Evolutionary conservation across 352 stramenopile genomes (phyloP), one percentile per base, ranked within the genome.

Genomic region (Phytophthora lateralis): DNA sequence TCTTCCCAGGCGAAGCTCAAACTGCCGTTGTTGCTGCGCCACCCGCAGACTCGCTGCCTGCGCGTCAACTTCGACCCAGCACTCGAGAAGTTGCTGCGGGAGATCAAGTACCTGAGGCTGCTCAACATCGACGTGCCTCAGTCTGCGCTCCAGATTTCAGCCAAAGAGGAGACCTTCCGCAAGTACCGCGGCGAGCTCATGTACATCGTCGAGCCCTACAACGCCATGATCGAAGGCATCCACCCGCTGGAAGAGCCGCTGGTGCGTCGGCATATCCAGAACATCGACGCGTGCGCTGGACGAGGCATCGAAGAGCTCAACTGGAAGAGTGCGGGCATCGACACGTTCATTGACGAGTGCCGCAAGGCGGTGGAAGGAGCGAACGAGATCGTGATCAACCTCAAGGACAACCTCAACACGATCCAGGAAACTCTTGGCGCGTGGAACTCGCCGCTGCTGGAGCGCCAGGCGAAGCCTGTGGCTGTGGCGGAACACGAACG

Each of bases 151-250:
- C 85, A 97, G 65, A 99, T 99, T 62, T 98, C 97, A 24, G 75
- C 95, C 14, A 96, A 97, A 58, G 93, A 96, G 43, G 92, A 98
- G 45, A 97, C 96, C 18, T 99, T 99, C 78, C 91, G 97, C 48
- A 93, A 94, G 68, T 98, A 98, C 82, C 97, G 93, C 11, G 95
- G 91, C 2, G 97, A 98, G 70, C 73, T 99, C 34, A 95, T 98
- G 67, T 95, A 98, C 55, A 98, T 99, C 64, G 96, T 99, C 0
- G 96, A 98, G 44, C 97, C 97, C 55, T 98, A 99, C 78, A 99
- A 99, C 68, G 88, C 88, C 20, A 98, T 99, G 71, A 95, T 99
- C 53, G 93, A 98, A 59, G 91, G 89, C 9, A 83, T 99, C 11
- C 92, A 99, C 45, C 95, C 97, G 4, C 87, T 99, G 3, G 97